Base-by-base conservation (phyloP, 2,329 filamentous ascomycete species). In the Cytospora mali region DNA sequence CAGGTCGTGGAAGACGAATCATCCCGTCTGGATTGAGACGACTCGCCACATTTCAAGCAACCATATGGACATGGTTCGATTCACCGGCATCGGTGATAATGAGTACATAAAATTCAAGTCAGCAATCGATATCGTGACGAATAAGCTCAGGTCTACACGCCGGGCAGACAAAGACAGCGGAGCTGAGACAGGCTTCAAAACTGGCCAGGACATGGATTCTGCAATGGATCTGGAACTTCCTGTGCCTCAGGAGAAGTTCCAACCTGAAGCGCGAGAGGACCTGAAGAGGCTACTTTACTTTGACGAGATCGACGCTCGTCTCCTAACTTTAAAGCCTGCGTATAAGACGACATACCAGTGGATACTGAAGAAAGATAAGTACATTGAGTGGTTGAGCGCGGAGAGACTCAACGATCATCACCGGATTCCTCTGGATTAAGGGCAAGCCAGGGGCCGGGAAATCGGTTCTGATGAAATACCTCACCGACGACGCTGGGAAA, bases 401-500 rank as follows among this genome's bases (percentile, higher is more conserved):
- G 9, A 21, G 1, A 23, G 9, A 13, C 21, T 72, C 6, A 6
- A 33, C 6, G 58, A 72, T 3, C 72, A 79, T 39, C 62, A 72
- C 29, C n/a, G 77, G 78, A 6, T 75, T 82, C 35, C 64, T 83
- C 0, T 82, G 79, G 80, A 78, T 83, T 31, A 75, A 75, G 51
- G 80, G 80, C 0, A 80, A 81, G 13, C 75, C 78, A 1, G 79
- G 79, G 0, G 71, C 74, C 1, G 77, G 79, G 0, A 84, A 83
- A 59, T 83, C 77, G 0, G 81, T 76, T 0, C 60, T 80, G 4
- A 80, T 81, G 76, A 81, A 80, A 55, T 80, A 76, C 52, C 67
- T 69, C 0, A 70, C 33, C n/a, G 31, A 46, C 9, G 14, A 35
- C 3, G 28, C 16, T 42, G 13, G 66, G 31, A 58, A 61, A 23